Evolutionary conservation across 495 filamentous ascomycete species (phyloP).

Genomic region (Gamarada debralockiae): DNA sequence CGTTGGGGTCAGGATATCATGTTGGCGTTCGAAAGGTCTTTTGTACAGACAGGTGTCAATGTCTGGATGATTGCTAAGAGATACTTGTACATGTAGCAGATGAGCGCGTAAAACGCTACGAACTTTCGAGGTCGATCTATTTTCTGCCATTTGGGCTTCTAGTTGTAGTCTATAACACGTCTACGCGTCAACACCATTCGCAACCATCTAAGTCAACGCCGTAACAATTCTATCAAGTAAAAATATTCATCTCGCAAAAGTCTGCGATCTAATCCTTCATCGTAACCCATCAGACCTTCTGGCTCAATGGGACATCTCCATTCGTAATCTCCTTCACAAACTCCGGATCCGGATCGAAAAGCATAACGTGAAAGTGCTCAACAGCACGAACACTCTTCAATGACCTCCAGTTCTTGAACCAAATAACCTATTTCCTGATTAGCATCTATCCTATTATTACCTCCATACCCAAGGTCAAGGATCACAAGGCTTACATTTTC

Average conservation of each 20-base stretch:
- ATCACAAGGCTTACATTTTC: conserved; percentile 35
- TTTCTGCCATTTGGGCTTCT: too few species aligned
- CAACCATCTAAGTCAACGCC: too few species aligned
- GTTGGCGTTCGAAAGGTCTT: too few species aligned
- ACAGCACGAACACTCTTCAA: conserved; percentile 80
- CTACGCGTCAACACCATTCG: too few species aligned
- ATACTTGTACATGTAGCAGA: too few species aligned
- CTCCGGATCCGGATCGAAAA: conserved; percentile 64
- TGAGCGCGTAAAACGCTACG: too few species aligned
- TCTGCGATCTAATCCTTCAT: not conserved
- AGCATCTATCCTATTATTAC: too few species aligned
- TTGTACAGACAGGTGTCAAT: too few species aligned
- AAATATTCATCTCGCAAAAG: not conserved
- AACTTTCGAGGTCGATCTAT: too few species aligned
- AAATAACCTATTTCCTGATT: conserved; percentile 55
- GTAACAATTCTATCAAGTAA: too few species aligned
- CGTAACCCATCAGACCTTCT: conserved; percentile 7
- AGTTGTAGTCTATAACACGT: too few species aligned
- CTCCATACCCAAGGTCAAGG: not conserved
- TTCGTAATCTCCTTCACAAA: conserved; percentile 70
- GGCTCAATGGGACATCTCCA: conserved; percentile 62
- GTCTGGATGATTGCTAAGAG: too few species aligned
- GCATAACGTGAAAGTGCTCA: conserved; percentile 95
- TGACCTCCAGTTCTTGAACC: conserved; percentile 87
- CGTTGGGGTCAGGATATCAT: not conserved